These are phyloP conservation scores for Simmondsia chinensis DNA, from an alignment of 148 eudicot species.

Conservation along the genomic window DNA sequence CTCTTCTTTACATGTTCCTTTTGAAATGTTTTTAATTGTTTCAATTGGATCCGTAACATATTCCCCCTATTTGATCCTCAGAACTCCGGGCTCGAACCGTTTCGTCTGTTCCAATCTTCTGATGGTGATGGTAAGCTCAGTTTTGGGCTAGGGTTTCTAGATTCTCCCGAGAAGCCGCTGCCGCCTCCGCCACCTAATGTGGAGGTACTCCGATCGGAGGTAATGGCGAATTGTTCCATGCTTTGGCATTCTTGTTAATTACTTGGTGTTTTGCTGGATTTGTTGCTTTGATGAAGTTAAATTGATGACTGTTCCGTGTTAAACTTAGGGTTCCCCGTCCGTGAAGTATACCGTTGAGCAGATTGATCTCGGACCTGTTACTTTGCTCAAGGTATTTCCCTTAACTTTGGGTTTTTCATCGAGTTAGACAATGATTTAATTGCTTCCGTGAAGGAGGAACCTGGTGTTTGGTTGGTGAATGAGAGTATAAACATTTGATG, in stretches of 20 bases:
- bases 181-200: conserved; percentile 76
- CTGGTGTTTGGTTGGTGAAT: too few relatives aligned
- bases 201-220: conserved; percentile 80
- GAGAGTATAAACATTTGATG: too few relatives aligned
- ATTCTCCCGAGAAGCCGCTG: conserved; percentile 30
- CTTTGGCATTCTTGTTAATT: too few relatives aligned
- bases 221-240: conserved; percentile 5
- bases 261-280: not conserved
- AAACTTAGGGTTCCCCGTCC: conserved; percentile 41
- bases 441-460: too few relatives aligned
- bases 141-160: conserved; percentile 39
- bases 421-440: too few relatives aligned
- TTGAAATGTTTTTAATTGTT: not conserved
- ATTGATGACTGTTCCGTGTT: conserved; percentile 1
- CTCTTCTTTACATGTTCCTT: not conserved
- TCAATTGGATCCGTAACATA: not conserved
- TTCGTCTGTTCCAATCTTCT: conserved; percentile 44
- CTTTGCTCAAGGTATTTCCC: conserved; percentile 59
- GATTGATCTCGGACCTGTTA: conserved; percentile 48
- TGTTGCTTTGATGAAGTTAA: not conserved
- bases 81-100: conserved; percentile 20
- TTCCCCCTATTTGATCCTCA: not conserved
- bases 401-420: not conserved
- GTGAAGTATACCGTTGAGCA: conserved; percentile 60
- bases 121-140: conserved; percentile 19